Conservation (phyloP, 1,284 basidiomycete species). For the Tremellales sp. region DNA sequence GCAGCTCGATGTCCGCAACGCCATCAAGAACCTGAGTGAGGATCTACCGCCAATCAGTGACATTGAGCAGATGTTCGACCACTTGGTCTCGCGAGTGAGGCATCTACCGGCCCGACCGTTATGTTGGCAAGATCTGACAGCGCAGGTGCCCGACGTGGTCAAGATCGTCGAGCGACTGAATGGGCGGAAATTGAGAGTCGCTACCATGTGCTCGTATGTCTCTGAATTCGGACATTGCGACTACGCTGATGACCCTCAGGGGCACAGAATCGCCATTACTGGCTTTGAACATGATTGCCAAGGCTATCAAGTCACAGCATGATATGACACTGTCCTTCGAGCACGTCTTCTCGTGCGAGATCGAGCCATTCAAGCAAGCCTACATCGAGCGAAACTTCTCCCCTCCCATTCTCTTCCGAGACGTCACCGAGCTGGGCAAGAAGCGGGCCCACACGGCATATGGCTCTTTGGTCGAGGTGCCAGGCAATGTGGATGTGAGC, state of each 20-base stretch:
- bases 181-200: slow-evolving; percentile 82
- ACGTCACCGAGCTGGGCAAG: slow-evolving; percentile 85
- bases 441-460: slow-evolving; percentile 83
- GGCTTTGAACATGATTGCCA: slow-evolving; percentile 75
- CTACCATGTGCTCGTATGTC: slow-evolving; percentile 77
- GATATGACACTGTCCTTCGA: slow-evolving; percentile 67
- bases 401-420: slow-evolving; percentile 78
- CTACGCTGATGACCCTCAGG: slow-evolving; percentile 50
- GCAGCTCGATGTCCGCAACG: slow-evolving; percentile 17
- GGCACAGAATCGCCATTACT: slow-evolving; percentile 92
- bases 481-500: slow-evolving; percentile 73
- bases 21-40: slow-evolving; percentile 35
- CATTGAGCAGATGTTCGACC: slow-evolving; percentile 77
- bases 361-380: slow-evolving; percentile 96
- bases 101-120: neutral
- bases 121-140: slow-evolving; percentile 1
- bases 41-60: slow-evolving; percentile 71
- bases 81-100: slow-evolving; percentile 54
- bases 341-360: slow-evolving; percentile 96
- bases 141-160: slow-evolving; percentile 31
- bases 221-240: neutral
- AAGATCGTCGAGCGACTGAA: slow-evolving; percentile 64
- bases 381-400: slow-evolving; percentile 93
- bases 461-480: slow-evolving; percentile 77
- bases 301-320: slow-evolving; percentile 67